phyloP scores from a whole-genome alignment of 2,329 filamentous ascomycete species.

The Arthrinium phaeospermum region DNA sequence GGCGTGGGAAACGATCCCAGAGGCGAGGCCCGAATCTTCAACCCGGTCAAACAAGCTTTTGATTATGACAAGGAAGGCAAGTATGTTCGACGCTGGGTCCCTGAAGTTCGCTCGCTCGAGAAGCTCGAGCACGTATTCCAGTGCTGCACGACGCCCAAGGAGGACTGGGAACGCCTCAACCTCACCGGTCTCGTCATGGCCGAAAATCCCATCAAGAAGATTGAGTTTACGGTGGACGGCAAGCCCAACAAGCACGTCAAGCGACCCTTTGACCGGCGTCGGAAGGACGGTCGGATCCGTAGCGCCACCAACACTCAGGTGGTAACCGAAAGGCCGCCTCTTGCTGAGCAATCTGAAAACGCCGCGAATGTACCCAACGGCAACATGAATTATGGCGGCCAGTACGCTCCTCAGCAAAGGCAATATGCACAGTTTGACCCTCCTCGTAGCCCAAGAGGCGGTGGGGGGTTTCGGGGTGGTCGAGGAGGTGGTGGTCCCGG shows the following conservation, averaged over 20 bases:
- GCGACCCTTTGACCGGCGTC: conserved; percentile 39
- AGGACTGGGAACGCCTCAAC: conserved; percentile 61
- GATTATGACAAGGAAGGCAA: conserved; percentile 75
- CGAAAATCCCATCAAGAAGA: conserved; percentile 68
- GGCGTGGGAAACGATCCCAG: conserved; percentile 82
- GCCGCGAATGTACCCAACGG: conserved; percentile 9
- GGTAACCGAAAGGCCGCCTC: conserved; percentile 20
- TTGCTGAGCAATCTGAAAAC: neutral
- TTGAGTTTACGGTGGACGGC: conserved; percentile 65
- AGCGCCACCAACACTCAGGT: conserved; percentile 27
- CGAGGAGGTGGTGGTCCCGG: conserved; percentile 29
- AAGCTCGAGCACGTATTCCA: conserved; percentile 69
- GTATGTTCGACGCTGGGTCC: conserved; percentile 77
- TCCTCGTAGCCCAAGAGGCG: conserved; percentile 27
- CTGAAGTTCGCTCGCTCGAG: conserved; percentile 64
- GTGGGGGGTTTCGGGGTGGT: conserved; percentile 33
- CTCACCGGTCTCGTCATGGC: conserved; percentile 68
- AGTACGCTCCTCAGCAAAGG: neutral
- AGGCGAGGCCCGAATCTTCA: conserved; percentile 75
- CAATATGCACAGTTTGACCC: conserved; percentile 20
- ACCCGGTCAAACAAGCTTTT: conserved; percentile 79
- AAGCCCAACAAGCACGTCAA: conserved; percentile 47
- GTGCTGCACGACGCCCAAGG: conserved; percentile 66
- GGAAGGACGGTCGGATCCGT: conserved; percentile 33
- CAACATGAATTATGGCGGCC: neutral